These are phyloP conservation scores for Nyssa sinensis DNA, from an alignment of 148 eudicot species.

Conservation along the genomic window DNA sequence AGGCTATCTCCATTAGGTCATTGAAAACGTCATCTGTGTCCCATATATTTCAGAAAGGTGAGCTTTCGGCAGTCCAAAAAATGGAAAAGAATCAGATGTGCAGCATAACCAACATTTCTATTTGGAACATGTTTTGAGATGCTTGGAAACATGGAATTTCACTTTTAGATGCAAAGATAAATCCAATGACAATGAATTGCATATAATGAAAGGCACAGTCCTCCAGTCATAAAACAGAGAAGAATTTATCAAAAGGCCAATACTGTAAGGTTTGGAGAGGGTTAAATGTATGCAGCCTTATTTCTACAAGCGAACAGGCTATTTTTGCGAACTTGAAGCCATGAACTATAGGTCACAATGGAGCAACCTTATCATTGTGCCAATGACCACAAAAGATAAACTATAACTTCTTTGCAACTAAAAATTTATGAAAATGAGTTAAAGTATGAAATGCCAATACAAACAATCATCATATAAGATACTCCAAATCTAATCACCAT, in stretches of 20 bases:
- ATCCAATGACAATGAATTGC: not conserved
- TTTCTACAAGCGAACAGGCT: too few relatives aligned
- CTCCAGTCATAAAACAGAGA: not conserved
- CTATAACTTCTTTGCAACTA: not conserved
- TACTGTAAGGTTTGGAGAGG: too few relatives aligned
- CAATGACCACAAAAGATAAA: not conserved
- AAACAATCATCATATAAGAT: not conserved
- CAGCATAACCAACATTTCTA: not conserved
- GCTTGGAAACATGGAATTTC: not conserved
- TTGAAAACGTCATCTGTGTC: too few relatives aligned
- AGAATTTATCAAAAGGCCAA: not conserved
- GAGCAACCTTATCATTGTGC: too few relatives aligned
- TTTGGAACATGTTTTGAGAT: too few relatives aligned
- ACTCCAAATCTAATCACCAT: not conserved
- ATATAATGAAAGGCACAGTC: not conserved
- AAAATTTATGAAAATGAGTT: not conserved
- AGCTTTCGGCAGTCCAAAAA: not conserved
- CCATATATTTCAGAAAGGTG: not conserved
- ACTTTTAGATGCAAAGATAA: not conserved
- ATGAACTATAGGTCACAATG: too few relatives aligned
- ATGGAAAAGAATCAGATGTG: not conserved
- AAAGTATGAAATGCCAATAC: not conserved
- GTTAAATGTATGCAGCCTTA: too few relatives aligned
- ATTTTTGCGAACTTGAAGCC: too few relatives aligned
- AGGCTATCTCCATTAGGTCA: too few relatives aligned